These are phyloP conservation scores for Saprolegnia parasitica DNA, from an alignment of 352 stramenopile species.

Conservation along the genomic window DNA sequence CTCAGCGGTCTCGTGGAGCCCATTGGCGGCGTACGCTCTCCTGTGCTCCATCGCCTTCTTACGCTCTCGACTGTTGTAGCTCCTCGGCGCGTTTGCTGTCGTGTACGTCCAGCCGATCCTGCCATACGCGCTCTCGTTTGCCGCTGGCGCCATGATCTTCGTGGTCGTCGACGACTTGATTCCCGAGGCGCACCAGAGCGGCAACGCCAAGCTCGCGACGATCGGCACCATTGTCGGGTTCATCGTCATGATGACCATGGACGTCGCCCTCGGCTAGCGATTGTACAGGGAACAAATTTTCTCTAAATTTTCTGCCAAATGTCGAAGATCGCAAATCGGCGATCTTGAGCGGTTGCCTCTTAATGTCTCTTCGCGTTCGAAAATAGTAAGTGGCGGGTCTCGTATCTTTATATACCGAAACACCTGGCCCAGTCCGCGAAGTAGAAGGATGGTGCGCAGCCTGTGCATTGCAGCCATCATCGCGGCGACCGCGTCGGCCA, in stretches of 20 bases:
- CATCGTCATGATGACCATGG: constrained; percentile 91
- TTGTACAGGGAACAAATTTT: not conserved
- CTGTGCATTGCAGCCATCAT: no score
- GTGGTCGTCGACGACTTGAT: constrained; percentile 90
- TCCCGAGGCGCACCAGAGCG: constrained; percentile 81
- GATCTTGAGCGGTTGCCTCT: no score
- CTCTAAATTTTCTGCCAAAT: not conserved
- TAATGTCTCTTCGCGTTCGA: no score
- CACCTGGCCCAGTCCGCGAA: no score
- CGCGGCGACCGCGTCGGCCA: no score
- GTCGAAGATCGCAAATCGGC: no score
- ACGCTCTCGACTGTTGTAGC: constrained; percentile 36
- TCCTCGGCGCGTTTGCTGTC: constrained; percentile 78
- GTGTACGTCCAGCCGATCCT: constrained; percentile 84
- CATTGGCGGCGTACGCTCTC: constrained; percentile 65
- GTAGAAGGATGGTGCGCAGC: no score
- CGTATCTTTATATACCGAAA: no score
- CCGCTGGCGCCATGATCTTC: constrained; percentile 88
- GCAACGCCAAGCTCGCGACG: constrained; percentile 84
- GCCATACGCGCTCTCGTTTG: constrained; percentile 88
- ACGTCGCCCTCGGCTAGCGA: constrained; percentile 68
- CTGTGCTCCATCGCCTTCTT: not conserved
- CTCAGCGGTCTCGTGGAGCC: constrained; percentile 86
- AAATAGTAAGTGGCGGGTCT: no score
- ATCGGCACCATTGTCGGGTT: constrained; percentile 85